These are phyloP conservation scores for Penicillium canariense DNA, from an alignment of 495 filamentous ascomycete genomes.

Conservation along the genomic window DNA sequence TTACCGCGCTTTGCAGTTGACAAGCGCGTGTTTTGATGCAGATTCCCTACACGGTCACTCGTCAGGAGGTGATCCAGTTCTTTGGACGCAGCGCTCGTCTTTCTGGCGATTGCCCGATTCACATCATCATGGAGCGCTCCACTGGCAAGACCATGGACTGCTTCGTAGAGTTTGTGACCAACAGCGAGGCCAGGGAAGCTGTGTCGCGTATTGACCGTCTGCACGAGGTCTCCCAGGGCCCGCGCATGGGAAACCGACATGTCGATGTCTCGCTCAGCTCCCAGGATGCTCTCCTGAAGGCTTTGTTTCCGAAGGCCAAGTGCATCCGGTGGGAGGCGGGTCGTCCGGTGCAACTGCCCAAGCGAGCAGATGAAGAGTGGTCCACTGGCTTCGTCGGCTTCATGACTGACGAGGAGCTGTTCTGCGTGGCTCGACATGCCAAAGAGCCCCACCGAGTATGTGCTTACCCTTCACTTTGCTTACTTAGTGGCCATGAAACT, in stretches of 20 bases:
- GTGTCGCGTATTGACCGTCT: slow-evolving; percentile 33
- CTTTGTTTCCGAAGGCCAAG: slow-evolving; percentile 65
- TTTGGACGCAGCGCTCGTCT: slow-evolving; percentile 61
- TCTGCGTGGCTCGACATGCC: slow-evolving; percentile 62
- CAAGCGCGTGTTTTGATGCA: neutral
- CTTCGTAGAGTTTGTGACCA: slow-evolving; percentile 63
- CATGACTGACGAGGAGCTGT: slow-evolving; percentile 68
- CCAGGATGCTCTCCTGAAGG: slow-evolving; percentile 60
- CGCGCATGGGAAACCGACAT: slow-evolving; percentile 62
- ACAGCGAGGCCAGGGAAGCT: slow-evolving; percentile 51
- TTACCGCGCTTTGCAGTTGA: neutral
- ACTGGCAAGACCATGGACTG: slow-evolving; percentile 76
- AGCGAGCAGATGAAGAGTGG: slow-evolving; percentile 45
- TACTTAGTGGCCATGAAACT: slow-evolving; percentile 7
- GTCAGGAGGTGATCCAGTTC: slow-evolving; percentile 65
- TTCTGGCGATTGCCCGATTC: slow-evolving; percentile 59
- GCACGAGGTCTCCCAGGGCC: slow-evolving; percentile 45
- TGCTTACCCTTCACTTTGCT: slow-evolving; percentile 9
- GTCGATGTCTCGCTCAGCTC: slow-evolving; percentile 60
- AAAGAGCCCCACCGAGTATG: slow-evolving; percentile 66
- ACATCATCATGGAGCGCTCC: slow-evolving; percentile 81
- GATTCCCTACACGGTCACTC: slow-evolving; percentile 44
- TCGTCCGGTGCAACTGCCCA: slow-evolving; percentile 40
- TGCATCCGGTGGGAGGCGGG: slow-evolving; percentile 59
- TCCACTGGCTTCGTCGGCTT: slow-evolving; percentile 69